phyloP scores from a whole-genome alignment of 2,329 filamentous ascomycete genomes.

The Fusarium mexicanum region DNA sequence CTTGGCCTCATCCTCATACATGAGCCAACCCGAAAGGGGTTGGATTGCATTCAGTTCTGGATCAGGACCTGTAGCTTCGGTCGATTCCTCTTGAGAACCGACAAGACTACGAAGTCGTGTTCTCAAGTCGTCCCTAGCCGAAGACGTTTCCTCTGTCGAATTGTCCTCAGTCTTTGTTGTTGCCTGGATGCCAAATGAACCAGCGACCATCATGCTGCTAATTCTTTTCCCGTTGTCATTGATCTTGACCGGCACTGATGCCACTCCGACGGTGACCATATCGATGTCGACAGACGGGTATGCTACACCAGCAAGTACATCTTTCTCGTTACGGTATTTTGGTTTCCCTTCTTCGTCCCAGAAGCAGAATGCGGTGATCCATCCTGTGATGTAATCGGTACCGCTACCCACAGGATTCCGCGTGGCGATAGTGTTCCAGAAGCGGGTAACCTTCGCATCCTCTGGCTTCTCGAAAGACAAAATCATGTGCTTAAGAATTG shows the following conservation, averaged over 20 bases:
- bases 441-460: not conserved
- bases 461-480: not conserved
- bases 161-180: not conserved
- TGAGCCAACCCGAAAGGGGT: not conserved
- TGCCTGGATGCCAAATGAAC: not conserved
- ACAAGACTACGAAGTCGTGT: not conserved
- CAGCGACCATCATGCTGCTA: not conserved
- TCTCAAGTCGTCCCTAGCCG: not conserved
- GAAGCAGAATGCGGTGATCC: not conserved
- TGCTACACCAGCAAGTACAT: not conserved
- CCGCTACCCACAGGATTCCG: not conserved
- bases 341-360: not conserved
- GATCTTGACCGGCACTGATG: not conserved
- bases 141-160: not conserved
- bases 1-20: not conserved
- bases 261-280: not conserved
- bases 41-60: not conserved
- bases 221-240: not conserved
- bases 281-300: not conserved
- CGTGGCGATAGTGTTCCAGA: not conserved
- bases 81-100: not conserved
- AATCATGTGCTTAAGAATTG: not conserved
- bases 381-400: not conserved
- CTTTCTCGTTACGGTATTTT: not conserved
- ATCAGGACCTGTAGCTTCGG: not conserved